Base-by-base conservation (phyloP, 352 stramenopile species). In the Phytophthora tubulina region DNA sequence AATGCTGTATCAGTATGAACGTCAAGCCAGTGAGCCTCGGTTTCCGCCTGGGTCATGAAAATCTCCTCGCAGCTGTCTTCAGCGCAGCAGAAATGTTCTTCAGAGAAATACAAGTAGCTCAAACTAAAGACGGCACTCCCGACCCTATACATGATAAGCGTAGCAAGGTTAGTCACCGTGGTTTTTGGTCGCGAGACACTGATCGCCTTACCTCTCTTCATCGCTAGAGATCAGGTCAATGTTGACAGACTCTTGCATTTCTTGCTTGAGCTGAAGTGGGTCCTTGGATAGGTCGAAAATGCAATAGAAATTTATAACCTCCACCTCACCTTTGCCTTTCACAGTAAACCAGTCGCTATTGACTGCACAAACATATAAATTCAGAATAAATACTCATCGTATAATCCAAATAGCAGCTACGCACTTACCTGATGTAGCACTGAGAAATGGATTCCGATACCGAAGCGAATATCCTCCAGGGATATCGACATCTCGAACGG, bases 21-120 rank as follows among this genome's bases (percentile, higher is more conserved):
- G 11, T 86, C 73, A 9, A 72, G 38, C 68, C 74, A 91, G 32
- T 93, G 85, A 21, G 50, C 53, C 11, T 76, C 61, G 4, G 67
- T 50, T 13, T 80, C 79, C 6, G 45, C 27, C 14, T 76, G 61
- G 0, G 72, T 79, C 13, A 67, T 52, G 41, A 90, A 91, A 11
- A 73, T 67, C 4, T 65, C 46, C 0, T 70, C 63, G 50, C 85
- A 93, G 0, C 65, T 48, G 1, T 68, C 9, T 27, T 75, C 63
- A 4, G 81, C 61, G 35, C 86, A 94, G 50, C 67, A 80, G 54
- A 79, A 84, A 1, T 46, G 66, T 30, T 88, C 72, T 56, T 89
- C 73, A 1, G 86, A 92, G 36, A 86, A 92, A 58, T 78, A 93
- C 13, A 94, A 48, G 41, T 90, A 94, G 58, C 85, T 91, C n/a